Evolutionary conservation across 192 early-diverging fungal genomes (phyloP).

Genomic region (Backusella tarrabulga): DNA sequence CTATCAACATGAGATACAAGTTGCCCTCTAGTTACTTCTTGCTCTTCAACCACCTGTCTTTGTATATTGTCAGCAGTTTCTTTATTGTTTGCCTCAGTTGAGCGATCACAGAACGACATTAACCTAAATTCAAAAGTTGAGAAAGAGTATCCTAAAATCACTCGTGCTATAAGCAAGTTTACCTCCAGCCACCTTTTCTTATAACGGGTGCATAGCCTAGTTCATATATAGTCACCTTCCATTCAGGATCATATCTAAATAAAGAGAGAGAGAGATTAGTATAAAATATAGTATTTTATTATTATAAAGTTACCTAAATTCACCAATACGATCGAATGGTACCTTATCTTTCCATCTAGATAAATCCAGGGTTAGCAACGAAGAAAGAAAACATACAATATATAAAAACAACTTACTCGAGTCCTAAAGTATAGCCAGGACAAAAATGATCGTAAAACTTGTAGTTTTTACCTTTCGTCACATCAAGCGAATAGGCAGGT

Average conservation of each 20-base stretch:
- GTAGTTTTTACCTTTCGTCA: slow-evolving; percentile 37
- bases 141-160: not conserved
- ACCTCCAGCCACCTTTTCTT: slow-evolving; percentile 54
- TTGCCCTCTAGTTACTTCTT: slow-evolving; percentile 49
- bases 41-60: slow-evolving; percentile 47
- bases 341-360: slow-evolving; percentile 47
- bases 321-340: slow-evolving; percentile 44
- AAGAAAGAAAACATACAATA: not conserved
- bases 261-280: not conserved
- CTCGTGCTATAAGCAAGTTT: too few relatives aligned
- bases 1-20: slow-evolving; percentile 32
- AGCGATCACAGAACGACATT: slow-evolving; percentile 54
- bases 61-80: slow-evolving; percentile 37
- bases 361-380: not conserved
- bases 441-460: slow-evolving; percentile 54
- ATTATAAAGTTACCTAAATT: slow-evolving; percentile 40
- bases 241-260: slow-evolving; percentile 47
- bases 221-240: slow-evolving; percentile 47
- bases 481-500: slow-evolving; percentile 42
- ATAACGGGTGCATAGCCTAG: slow-evolving; percentile 42
- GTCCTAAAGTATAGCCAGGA: slow-evolving; percentile 36
- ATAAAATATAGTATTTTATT: not conserved
- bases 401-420: slow-evolving; percentile 32
- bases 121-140: slow-evolving; percentile 23
- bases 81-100: slow-evolving; percentile 53